A percentile compares a stretch with the other conserved stretches of the same genome.
These are phyloP conservation scores for Clavispora santaluciae DNA, from an alignment of 805 yeast species.

Conservation along the genomic window DNA sequence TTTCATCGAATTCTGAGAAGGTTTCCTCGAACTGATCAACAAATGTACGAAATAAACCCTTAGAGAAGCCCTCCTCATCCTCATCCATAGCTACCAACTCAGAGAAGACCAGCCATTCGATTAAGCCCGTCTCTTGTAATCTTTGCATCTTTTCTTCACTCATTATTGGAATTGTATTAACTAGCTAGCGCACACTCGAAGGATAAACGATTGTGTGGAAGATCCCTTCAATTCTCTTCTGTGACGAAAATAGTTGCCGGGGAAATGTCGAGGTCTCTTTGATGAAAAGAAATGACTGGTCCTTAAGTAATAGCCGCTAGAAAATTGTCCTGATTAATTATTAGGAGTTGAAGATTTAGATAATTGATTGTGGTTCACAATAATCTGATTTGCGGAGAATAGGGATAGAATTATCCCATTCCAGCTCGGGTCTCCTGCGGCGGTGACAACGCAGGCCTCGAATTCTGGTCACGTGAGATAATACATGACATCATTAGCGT, in stretches of 20 bases:
- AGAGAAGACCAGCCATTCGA: slow-evolving; percentile 84
- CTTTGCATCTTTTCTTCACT: slow-evolving; percentile 13
- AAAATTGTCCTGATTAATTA: neutral
- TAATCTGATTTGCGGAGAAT: neutral
- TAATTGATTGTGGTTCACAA: neutral
- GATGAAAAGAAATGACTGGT: neutral
- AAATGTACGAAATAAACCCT: slow-evolving; percentile 72
- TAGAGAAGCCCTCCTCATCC: slow-evolving; percentile 88
- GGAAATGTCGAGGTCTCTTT: neutral
- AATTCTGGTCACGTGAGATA: neutral
- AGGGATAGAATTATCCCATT: neutral
- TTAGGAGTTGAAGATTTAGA: too few species aligned
- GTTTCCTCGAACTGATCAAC: slow-evolving; percentile 86
- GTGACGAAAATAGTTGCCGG: neutral
- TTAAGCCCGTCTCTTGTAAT: slow-evolving; percentile 54
- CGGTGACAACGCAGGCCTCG: slow-evolving; percentile 1
- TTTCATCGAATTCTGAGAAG: slow-evolving; percentile 61
- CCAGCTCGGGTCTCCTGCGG: neutral
- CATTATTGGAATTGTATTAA: slow-evolving; percentile 3
- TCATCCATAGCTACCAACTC: slow-evolving; percentile 95
- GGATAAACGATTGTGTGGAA: neutral
- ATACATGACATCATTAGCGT: neutral
- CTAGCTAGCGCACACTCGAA: neutral
- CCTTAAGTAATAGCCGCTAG: neutral
- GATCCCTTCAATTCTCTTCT: neutral